Evolutionary conservation across 164 flowering plant species (phyloP), one percentile per base, ranked within the genome.

Genomic region (Chimonanthus salicifolius): DNA sequence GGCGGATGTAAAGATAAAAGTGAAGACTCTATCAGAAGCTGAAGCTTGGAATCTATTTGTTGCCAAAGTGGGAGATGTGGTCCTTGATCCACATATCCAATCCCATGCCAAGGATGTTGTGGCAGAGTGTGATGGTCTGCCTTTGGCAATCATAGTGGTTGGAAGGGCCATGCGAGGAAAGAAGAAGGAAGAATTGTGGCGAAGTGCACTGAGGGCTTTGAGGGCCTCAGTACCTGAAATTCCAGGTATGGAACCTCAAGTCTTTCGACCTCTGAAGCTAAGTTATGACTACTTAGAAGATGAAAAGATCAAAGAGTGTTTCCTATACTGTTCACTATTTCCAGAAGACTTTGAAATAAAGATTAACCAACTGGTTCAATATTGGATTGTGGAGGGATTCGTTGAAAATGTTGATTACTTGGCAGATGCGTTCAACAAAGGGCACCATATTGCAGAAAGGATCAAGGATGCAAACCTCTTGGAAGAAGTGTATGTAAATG

Each of bases 381-480:
- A 8, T 15, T 71, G 70, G 71, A 7, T 67, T 5, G 71, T 47
- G 1, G 74, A 76, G 16, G 78, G 78, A 16, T 58, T 71, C 6
- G 7, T 70, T 49, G 65, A 4, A 9, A 20, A 64, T 70, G 51
- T 6, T 2, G 13, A 18, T 6, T 18, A 50, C 47, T 69, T 69
- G 15, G 46, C 3, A 58, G 73, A 58, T 44, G 50, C 73, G n/a
- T 43, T 9, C 6, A 18, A 60, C 11, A 71, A 71, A 50, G 73
- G 73, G 49, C 49, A 46, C n/a, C 3, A 43, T 6, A 58, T 54
- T 4, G 9, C 58, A 58, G 65, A 71, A 16, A 58, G 13, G 15
- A 6, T 71, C 18, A 44, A 6, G 73, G 54, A 71, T 46, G 11
- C 65, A 7, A 45, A 65, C 65, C 49, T 71, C 49, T 60, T 71